These are phyloP conservation scores for Sideroxylon spinosum DNA, from an alignment of 179 eudicot genomes.

Conservation along the genomic window DNA sequence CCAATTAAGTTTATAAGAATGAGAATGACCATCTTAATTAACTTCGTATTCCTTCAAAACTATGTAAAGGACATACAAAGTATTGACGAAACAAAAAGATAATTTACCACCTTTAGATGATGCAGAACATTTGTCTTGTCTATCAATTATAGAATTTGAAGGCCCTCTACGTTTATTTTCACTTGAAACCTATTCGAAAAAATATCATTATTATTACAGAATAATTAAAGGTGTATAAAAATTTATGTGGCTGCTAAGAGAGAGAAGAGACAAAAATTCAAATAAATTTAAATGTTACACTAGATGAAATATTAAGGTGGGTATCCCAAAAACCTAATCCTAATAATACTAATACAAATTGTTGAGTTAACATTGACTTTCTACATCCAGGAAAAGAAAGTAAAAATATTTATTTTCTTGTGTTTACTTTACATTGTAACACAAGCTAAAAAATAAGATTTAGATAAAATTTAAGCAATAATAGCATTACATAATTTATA, in stretches of 20 bases:
- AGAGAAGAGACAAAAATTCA: neutral
- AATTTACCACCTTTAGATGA: conserved; percentile 26
- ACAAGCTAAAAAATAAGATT: neutral
- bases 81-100: neutral
- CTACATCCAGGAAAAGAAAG: neutral
- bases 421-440: neutral
- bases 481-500: conserved; percentile 12
- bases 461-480: neutral
- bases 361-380: neutral
- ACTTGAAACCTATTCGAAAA: conserved; percentile 9
- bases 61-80: neutral
- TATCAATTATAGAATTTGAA: conserved; percentile 15
- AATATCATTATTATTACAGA: neutral
- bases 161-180: conserved; percentile 10
- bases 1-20: neutral
- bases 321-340: neutral
- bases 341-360: too few species aligned
- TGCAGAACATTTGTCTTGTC: conserved; percentile 17
- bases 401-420: neutral
- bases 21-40: neutral
- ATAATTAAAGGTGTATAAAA: neutral
- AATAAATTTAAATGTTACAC: neutral
- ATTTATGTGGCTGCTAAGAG: neutral
- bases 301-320: neutral
- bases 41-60: neutral